Evolutionary conservation across 371 early-diverging fungal species (phyloP).

Genomic region (Fennellomyces sp.): DNA sequence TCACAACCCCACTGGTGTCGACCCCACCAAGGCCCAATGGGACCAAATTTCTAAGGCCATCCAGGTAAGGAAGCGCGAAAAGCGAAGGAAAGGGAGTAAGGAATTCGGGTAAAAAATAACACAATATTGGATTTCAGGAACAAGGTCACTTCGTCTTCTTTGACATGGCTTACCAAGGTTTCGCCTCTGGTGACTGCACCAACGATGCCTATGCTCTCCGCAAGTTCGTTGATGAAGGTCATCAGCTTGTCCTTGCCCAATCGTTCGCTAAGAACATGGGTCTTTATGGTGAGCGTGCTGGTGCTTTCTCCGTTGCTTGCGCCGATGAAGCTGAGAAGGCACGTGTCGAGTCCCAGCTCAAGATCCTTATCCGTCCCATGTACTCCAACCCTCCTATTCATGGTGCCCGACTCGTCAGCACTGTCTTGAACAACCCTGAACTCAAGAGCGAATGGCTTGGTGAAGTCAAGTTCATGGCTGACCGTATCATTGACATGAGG

Average conservation of each 20-base stretch:
- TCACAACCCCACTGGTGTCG: constrained; percentile 99
- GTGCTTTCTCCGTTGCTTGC: constrained; percentile 91
- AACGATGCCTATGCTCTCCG: constrained; percentile 95
- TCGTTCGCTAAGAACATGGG: constrained; percentile 99
- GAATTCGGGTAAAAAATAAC: too few relatives aligned
- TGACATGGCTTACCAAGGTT: constrained; percentile 99
- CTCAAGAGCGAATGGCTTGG: constrained; percentile 87
- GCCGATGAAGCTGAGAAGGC: constrained; percentile 80
- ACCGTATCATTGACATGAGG: constrained; percentile 96
- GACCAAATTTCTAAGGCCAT: constrained; percentile 80
- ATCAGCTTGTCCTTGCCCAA: constrained; percentile 88
- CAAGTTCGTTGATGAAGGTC: constrained; percentile 86
- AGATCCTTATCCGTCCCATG: constrained; percentile 95
- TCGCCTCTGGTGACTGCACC: constrained; percentile 92
- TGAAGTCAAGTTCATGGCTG: constrained; percentile 97
- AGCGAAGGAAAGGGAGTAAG: not conserved
- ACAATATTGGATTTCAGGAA: constrained; percentile 33
- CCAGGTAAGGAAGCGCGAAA: constrained; percentile 48
- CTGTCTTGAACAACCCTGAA: constrained; percentile 78
- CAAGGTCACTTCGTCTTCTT: constrained; percentile 93
- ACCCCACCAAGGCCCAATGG: constrained; percentile 95
- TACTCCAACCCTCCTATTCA: constrained; percentile 98
- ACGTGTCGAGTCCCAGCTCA: constrained; percentile 91
- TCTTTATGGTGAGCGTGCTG: constrained; percentile 98
- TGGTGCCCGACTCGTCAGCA: constrained; percentile 93